These are phyloP conservation scores for Populus hybrid DNA, from an alignment of 441 rosid species.

Conservation along the genomic window DNA sequence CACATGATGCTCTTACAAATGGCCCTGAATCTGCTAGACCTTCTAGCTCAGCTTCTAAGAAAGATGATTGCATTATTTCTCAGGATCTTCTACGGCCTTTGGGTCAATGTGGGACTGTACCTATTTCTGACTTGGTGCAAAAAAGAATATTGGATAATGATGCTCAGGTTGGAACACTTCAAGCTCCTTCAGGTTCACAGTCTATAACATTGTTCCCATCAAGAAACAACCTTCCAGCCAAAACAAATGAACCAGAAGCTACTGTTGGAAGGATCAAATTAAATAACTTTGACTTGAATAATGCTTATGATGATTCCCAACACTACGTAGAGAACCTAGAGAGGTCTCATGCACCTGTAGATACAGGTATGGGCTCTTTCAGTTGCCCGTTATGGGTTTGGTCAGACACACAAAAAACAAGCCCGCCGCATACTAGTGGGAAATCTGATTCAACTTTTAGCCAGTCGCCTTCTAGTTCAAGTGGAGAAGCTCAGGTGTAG, in stretches of 20 bases:
- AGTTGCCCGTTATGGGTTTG: constrained; percentile 24
- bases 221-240: constrained; percentile 15
- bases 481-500: constrained; percentile 60
- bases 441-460: constrained; percentile 44
- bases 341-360: constrained; percentile 19
- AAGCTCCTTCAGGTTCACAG: constrained; percentile 22
- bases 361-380: constrained; percentile 21
- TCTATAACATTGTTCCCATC: constrained; percentile 21
- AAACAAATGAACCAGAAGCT: constrained; percentile 25
- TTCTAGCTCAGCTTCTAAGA: constrained; percentile 30
- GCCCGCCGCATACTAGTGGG: constrained; percentile 35
- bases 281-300: neutral
- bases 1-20: constrained; percentile 16
- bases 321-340: constrained; percentile 26
- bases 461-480: constrained; percentile 51
- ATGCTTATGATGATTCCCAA: constrained; percentile 43
- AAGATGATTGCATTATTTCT: constrained; percentile 21
- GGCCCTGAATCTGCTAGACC: constrained; percentile 36
- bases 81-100: constrained; percentile 19
- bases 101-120: constrained; percentile 25
- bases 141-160: constrained; percentile 15
- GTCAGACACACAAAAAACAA: constrained; percentile 25
- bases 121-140: constrained; percentile 29
- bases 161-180: constrained; percentile 15
- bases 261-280: constrained; percentile 24